phyloP scores from a whole-genome alignment of 2,329 filamentous ascomycete species.

The Penicillium sp. region DNA sequence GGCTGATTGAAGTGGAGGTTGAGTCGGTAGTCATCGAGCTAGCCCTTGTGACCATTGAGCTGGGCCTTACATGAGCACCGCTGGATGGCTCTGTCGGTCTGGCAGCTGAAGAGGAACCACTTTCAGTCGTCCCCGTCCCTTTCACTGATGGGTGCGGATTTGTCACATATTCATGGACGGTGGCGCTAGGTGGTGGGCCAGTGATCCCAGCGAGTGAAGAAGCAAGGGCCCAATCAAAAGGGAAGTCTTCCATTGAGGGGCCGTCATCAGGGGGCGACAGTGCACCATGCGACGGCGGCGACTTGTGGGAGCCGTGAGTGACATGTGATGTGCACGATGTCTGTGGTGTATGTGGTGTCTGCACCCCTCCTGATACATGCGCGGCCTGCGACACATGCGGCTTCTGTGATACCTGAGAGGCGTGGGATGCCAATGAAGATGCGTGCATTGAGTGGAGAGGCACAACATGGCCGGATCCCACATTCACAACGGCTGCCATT shows the following conservation, averaged over 20 bases:
- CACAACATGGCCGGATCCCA: slow-evolving; percentile 16
- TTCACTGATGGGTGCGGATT: not conserved
- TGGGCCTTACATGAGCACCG: too few relatives aligned
- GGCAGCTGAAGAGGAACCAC: too few relatives aligned
- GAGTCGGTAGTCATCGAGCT: too few relatives aligned
- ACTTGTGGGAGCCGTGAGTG: not conserved
- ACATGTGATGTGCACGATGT: too few relatives aligned
- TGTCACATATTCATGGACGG: not conserved
- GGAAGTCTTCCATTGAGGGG: not conserved
- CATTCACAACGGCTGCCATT: slow-evolving; percentile 10
- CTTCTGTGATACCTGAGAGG: not conserved
- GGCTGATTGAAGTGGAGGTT: too few relatives aligned
- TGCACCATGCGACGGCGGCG: not conserved
- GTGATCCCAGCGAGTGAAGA: slow-evolving; percentile 3
- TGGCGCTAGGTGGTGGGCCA: not conserved
- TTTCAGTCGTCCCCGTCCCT: not conserved
- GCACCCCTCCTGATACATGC: too few relatives aligned
- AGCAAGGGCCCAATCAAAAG: not conserved
- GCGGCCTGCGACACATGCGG: too few relatives aligned
- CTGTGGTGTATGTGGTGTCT: too few relatives aligned
- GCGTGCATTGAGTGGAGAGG: slow-evolving; percentile 4
- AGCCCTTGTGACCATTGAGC: too few relatives aligned
- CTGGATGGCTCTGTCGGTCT: too few relatives aligned
- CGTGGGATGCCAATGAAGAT: not conserved
- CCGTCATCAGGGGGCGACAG: not conserved